phyloP scores from a whole-genome alignment of 768 basidiomycete genomes.

The Termitomyces eurrhizus region DNA sequence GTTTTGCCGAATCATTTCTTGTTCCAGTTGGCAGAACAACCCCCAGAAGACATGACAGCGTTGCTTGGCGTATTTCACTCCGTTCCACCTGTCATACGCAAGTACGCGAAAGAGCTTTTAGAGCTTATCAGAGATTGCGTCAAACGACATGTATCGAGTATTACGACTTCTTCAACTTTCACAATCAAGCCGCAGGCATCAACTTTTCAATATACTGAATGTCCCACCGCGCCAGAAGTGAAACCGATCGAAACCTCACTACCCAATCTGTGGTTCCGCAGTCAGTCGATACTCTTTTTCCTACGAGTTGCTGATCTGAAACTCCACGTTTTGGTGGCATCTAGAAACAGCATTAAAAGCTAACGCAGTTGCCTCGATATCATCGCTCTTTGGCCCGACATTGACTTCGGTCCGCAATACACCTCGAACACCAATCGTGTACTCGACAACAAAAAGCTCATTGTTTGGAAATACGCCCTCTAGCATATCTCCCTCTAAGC shows the following conservation, averaged over 20 bases:
- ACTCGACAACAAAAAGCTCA: conserved; percentile 35
- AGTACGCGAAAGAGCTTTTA: conserved; percentile 59
- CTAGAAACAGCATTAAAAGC: neutral
- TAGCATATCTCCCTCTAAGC: conserved; percentile 12
- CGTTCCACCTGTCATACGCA: conserved; percentile 60
- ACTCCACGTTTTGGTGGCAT: conserved; percentile 1
- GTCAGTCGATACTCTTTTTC: conserved; percentile 16
- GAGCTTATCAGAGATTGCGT: conserved; percentile 54
- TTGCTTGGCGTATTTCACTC: conserved; percentile 57
- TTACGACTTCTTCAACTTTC: conserved; percentile 1
- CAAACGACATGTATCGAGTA: conserved; percentile 25
- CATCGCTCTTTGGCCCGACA: conserved; percentile 28
- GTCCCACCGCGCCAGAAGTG: conserved; percentile 6
- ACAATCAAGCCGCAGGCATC: neutral
- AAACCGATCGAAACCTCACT: conserved; percentile 1
- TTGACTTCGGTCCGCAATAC: conserved; percentile 13
- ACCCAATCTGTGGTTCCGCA: conserved; percentile 25
- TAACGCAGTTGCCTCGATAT: conserved; percentile 15
- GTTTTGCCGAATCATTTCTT: conserved; percentile 73
- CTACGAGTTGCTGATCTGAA: conserved; percentile 6
- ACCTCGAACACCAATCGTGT: conserved; percentile 13
- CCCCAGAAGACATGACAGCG: conserved; percentile 61
- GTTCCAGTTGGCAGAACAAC: conserved; percentile 68
- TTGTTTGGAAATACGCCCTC: conserved; percentile 38
- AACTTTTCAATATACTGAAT: conserved; percentile 6